Evolutionary conservation across 1,139 yeast species (phyloP), one percentile per base, ranked within the genome.

Genomic region (Saccharomyces hybrid): DNA sequence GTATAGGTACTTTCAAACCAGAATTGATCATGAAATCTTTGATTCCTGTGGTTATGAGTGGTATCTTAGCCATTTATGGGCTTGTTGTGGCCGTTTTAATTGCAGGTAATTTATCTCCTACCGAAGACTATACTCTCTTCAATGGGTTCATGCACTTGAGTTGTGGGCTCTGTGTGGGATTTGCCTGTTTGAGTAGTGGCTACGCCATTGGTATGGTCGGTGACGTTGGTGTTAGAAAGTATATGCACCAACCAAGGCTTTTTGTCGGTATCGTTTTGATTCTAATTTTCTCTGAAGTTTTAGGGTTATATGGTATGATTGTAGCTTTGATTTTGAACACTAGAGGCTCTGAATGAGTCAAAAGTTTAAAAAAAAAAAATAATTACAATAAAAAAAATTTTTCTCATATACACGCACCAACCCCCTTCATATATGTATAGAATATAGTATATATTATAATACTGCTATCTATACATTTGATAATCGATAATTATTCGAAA

Each of bases 131-230:
- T 72, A 84, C 97, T 5, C 77, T 93, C 52, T 93, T 88, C 76
- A 88, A 91, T 67, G 99, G 99, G 41, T 89, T 90, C 70, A 90
- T 95, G 91, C 99, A 93, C 75, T 79, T 93, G 70, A 95, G 96
- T 53, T 91, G 97, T 72, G 99, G 99, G 5, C 76, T 93, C 56
- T 83, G 95, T 42, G 99, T 95, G 51, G 99, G 99, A 28, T 87
- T 93, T 67, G 89, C 98, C 4, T 95, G 98, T 72, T 79, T 93
- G 68, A 96, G 98, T 57, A 91, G 97, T 61, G 99, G 99, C 56
- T 93, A 88, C 71, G 96, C 99, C 64, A 93, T 93, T 76, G 99
- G 99, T 63, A 90, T 93, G 61, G 99, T 93, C 53, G 99, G 99
- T 63, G 99, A 93, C 71, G 98, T 91, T 64, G 99, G 99, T 70